Evolutionary conservation across 2,329 filamentous ascomycete genomes (phyloP).

Genomic region (Trichoderma arundinaceum): DNA sequence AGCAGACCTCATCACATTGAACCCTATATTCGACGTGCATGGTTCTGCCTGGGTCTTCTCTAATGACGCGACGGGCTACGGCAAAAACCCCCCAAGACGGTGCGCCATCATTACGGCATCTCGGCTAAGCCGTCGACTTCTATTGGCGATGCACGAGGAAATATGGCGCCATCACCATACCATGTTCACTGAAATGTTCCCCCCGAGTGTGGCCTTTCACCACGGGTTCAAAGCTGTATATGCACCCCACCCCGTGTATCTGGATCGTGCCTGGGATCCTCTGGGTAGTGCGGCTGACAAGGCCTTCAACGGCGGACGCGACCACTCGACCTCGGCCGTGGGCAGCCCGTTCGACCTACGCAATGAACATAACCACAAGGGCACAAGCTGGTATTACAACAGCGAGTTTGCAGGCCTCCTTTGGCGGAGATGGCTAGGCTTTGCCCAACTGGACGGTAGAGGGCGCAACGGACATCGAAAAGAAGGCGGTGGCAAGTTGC

Average conservation of each 20-base stretch:
- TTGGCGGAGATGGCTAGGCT: conserved; percentile 78
- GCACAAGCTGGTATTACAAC: conserved; percentile 85
- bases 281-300: conserved; percentile 66
- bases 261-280: conserved; percentile 76
- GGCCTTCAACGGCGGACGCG: conserved; percentile 79
- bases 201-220: conserved; percentile 71
- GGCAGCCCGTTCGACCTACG: conserved; percentile 70
- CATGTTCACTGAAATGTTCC: conserved; percentile 84
- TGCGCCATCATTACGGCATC: conserved; percentile 74
- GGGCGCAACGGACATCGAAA: conserved; percentile 54
- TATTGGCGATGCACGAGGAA: conserved; percentile 77
- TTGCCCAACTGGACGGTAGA: conserved; percentile 58
- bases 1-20: conserved; percentile 77
- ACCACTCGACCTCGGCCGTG: conserved; percentile 67
- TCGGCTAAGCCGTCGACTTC: conserved; percentile 68
- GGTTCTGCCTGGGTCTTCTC: conserved; percentile 75
- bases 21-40: conserved; percentile 75
- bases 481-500: conserved; percentile 52
- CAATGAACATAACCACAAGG: conserved; percentile 82
- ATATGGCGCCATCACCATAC: conserved; percentile 69
- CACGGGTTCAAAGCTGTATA: conserved; percentile 80
- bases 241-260: conserved; percentile 80
- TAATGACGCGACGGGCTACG: conserved; percentile 73
- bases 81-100: conserved; percentile 65
- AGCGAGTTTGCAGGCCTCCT: conserved; percentile 76